Evolutionary conservation across 306 rosid species (phyloP), one percentile per base, ranked within the genome.

Genomic region (Citrullus amarus): DNA sequence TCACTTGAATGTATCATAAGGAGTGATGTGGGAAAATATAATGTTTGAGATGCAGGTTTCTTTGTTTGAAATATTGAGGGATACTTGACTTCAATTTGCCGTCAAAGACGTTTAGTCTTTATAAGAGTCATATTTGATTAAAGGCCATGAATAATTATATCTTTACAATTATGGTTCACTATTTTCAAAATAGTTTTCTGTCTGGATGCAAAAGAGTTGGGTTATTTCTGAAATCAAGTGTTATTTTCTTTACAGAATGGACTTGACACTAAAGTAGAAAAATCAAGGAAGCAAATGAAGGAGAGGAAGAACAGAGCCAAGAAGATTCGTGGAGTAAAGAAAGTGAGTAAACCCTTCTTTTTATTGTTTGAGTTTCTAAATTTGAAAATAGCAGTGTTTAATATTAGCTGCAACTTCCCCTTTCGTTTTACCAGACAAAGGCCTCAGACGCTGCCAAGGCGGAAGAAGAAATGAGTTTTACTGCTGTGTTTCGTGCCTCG

Each of bases 391-490:
- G 13, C 69, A 30, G 1, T 57, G 36, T 60, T n/a, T 28, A 54
- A 54, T 58, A 43, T 2, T 3, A 38, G 30, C 60, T 53, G 43
- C 51, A 25, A n/a, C 17, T 30, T 9, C 71, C 18, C 39, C 18
- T 61, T 59, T 2, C 30, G 59, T 57, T 54, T 3, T 43, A 78
- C 22, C 80, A 77, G 80, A 77, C 71, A n/a, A 77, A 77, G 80
- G 97, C 96, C 15, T 81, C 93, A 25, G 98, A 93, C 10, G 98
- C 94, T 86, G 97, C 90, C 36, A 93, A 91, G 88, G 91, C 20
- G 92, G 74, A 89, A 92, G 77, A 93, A 93, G 98, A 93, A 93
- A 87, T 93, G 86, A 90, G 89, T 25, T 9, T 9, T 71, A 75
- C 78, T 54, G 75, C 76, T 48, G 75, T n/a, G 39, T 8, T 13